A percentile compares a stretch with the other conserved stretches of the same genome.
These are phyloP conservation scores for Perkinsela sp. DNA, from an alignment of 208 protist genomes.

Conservation along the genomic window DNA sequence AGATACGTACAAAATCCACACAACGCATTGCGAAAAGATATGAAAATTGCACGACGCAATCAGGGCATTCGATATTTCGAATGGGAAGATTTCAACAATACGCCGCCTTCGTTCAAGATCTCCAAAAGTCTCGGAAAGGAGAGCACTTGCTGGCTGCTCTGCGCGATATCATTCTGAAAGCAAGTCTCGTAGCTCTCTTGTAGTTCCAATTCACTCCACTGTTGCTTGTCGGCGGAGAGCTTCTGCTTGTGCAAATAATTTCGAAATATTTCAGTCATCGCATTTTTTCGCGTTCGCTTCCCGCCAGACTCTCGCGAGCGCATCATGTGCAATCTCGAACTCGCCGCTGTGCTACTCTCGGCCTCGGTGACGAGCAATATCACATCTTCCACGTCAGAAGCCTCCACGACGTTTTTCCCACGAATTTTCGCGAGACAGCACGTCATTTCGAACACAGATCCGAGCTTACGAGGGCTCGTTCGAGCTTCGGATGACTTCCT, in stretches of 20 bases:
- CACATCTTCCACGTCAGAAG: background rate
- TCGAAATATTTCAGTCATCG: background rate
- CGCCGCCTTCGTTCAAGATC: background rate
- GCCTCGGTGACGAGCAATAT: background rate
- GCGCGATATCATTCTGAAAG: background rate
- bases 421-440: background rate
- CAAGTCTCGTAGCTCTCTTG: background rate
- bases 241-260: background rate
- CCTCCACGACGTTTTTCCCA: background rate
- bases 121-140: background rate
- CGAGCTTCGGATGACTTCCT: too few relatives aligned
- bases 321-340: background rate
- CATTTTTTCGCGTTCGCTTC: background rate
- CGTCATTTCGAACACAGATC: background rate
- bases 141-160: background rate
- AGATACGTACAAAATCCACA: too few relatives aligned
- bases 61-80: too few relatives aligned
- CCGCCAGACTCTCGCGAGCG: background rate
- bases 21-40: too few relatives aligned
- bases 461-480: background rate
- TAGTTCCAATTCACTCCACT: background rate
- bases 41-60: too few relatives aligned
- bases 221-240: background rate
- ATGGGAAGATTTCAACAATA: background rate
- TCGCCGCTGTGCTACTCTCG: background rate